A percentile compares a stretch with the other conserved stretches of the same genome.
These are phyloP conservation scores for Talaromyces albobiverticillius DNA, from an alignment of 2,329 filamentous ascomycete species.

Conservation along the genomic window DNA sequence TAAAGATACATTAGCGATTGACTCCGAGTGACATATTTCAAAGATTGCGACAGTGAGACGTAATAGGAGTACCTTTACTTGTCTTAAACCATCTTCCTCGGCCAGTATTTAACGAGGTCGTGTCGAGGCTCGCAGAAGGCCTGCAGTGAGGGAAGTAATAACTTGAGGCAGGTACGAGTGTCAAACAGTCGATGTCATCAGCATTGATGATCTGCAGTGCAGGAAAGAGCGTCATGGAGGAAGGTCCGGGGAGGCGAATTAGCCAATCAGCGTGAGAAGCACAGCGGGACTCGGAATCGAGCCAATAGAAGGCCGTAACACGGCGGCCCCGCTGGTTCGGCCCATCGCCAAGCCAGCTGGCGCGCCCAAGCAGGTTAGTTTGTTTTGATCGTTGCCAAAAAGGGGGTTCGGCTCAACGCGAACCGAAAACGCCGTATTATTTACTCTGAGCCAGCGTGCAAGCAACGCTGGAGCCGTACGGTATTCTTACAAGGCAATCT, in stretches of 20 bases:
- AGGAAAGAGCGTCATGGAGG: constrained; percentile 3
- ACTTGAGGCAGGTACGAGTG: too few relatives aligned
- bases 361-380: neutral
- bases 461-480: too few relatives aligned
- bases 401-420: constrained; percentile 25
- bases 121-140: too few relatives aligned
- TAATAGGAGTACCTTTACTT: neutral
- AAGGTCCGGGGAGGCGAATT: neutral
- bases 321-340: constrained; percentile 12
- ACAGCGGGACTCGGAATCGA: neutral
- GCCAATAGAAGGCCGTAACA: neutral
- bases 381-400: neutral
- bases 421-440: constrained; percentile 30
- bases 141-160: too few relatives aligned
- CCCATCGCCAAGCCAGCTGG: neutral
- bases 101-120: neutral
- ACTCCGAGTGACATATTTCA: neutral
- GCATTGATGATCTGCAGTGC: constrained; percentile 12
- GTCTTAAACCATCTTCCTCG: neutral
- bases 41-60: neutral
- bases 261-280: neutral
- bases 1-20: neutral
- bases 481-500: too few relatives aligned
- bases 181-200: neutral
- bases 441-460: too few relatives aligned